phyloP scores from a whole-genome alignment of 108 stramenopile genomes.

The Licmophora abbreviata region DNA sequence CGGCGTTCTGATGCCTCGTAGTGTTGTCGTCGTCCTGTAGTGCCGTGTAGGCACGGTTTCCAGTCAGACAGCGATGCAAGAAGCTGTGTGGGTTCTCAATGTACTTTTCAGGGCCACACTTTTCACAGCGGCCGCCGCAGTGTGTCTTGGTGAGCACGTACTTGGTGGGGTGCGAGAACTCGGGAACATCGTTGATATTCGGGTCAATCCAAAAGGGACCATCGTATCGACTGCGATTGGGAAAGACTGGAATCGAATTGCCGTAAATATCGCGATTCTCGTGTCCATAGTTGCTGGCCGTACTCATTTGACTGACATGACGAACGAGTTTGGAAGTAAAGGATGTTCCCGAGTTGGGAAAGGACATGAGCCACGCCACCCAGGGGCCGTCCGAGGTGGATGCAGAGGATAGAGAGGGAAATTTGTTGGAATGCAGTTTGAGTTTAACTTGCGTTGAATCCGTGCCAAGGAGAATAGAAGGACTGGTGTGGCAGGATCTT shows the following conservation, averaged over 20 bases:
- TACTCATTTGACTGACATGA: constrained; percentile 29
- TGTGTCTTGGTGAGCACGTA: constrained; percentile 62
- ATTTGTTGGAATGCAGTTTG: too few species aligned
- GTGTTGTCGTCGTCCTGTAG: constrained; percentile 11
- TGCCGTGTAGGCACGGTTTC: constrained; percentile 8
- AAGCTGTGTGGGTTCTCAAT: constrained; percentile 21
- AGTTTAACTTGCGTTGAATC: too few species aligned
- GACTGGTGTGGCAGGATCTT: too few species aligned
- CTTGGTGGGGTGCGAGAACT: neutral
- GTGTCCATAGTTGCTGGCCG: constrained; percentile 61
- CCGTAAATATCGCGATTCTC: constrained; percentile 24
- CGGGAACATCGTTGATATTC: neutral
- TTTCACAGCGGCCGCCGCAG: constrained; percentile 37
- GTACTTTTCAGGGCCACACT: constrained; percentile 32
- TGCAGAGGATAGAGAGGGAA: too few species aligned
- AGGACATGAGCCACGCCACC: constrained; percentile 44
- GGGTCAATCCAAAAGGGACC: constrained; percentile 5
- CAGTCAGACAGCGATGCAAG: constrained; percentile 9
- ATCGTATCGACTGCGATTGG: neutral
- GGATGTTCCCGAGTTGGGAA: constrained; percentile 75
- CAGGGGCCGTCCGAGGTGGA: neutral
- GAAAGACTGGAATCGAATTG: constrained; percentile 17
- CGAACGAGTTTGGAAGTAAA: constrained; percentile 50
- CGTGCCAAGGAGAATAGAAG: too few species aligned
- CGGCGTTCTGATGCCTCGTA: constrained; percentile 4